Evolutionary conservation across 495 filamentous ascomycete genomes (phyloP).

Genomic region (Penicillium simplicissimum): DNA sequence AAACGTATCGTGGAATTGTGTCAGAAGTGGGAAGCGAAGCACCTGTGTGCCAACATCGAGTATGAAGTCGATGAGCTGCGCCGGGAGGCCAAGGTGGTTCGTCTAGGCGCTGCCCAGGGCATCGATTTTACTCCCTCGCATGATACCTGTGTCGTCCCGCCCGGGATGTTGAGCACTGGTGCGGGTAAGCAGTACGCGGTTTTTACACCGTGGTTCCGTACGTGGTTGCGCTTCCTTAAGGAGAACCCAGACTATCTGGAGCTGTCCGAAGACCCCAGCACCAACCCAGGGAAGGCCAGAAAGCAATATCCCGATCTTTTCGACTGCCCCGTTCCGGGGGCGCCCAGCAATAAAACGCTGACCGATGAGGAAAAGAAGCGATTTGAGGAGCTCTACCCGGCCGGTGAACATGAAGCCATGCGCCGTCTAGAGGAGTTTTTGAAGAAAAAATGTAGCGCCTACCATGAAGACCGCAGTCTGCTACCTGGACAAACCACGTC

Average conservation of each 20-base stretch:
- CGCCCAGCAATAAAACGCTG: slow-evolving; percentile 65
- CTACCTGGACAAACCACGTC: slow-evolving; percentile 65
- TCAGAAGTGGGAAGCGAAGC: slow-evolving; percentile 70
- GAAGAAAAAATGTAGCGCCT: slow-evolving; percentile 60
- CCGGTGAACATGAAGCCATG: slow-evolving; percentile 75
- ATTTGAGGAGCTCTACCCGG: slow-evolving; percentile 66
- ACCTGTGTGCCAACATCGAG: slow-evolving; percentile 58
- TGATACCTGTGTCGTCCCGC: slow-evolving; percentile 81
- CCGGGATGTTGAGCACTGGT: slow-evolving; percentile 63
- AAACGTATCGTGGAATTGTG: slow-evolving; percentile 67
- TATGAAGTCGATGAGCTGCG: slow-evolving; percentile 64
- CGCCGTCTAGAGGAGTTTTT: slow-evolving; percentile 70
- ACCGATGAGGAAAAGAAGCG: slow-evolving; percentile 57
- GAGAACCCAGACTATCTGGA: slow-evolving; percentile 65
- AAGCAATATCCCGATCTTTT: slow-evolving; percentile 61
- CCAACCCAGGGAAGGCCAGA: slow-evolving; percentile 60
- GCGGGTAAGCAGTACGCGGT: slow-evolving; percentile 79
- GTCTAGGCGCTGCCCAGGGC: slow-evolving; percentile 56
- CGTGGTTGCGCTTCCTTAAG: slow-evolving; percentile 74
- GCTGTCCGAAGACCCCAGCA: slow-evolving; percentile 55
- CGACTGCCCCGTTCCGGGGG: slow-evolving; percentile 58
- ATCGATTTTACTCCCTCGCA: slow-evolving; percentile 66
- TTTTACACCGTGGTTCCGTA: slow-evolving; percentile 77
- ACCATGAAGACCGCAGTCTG: slow-evolving; percentile 62
- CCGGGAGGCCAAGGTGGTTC: slow-evolving; percentile 68